Conservation (phyloP, 2,329 filamentous ascomycete genomes). For the Ceratocystis harringtonii region DNA sequence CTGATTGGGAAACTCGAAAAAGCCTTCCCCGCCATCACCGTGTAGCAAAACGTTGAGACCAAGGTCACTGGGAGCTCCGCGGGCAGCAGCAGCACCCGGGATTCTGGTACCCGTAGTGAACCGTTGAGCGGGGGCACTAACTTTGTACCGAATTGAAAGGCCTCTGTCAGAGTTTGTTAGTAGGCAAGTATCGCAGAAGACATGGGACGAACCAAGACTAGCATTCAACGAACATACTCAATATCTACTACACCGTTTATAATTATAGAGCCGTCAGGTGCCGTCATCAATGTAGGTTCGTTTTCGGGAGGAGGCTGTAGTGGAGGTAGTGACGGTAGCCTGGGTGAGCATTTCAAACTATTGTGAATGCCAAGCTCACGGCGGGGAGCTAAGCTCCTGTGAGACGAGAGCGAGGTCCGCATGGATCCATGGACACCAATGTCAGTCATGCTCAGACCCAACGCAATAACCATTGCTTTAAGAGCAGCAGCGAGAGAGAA, state of each 20-base stretch:
- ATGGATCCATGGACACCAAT: neutral
- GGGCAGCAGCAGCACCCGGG: conserved; percentile 27
- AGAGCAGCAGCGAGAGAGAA: conserved; percentile 12
- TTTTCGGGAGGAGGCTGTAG: neutral
- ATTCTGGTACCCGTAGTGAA: conserved; percentile 37
- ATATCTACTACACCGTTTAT: conserved; percentile 39
- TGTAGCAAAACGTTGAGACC: conserved; percentile 44
- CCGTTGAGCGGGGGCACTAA: conserved; percentile 38
- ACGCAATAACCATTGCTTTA: conserved; percentile 14
- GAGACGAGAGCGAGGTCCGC: neutral
- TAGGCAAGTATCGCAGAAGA: conserved; percentile 15
- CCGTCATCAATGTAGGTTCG: conserved; percentile 26
- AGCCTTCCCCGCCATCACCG: conserved; percentile 44
- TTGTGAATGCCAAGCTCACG: neutral
- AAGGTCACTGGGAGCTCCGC: conserved; percentile 25
- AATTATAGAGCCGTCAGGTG: conserved; percentile 40
- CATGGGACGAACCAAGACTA: neutral
- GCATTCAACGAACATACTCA: conserved; percentile 28
- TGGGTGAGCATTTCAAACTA: neutral
- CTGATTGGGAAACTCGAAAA: conserved; percentile 44
- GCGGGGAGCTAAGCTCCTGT: neutral
- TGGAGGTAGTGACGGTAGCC: too few species aligned
- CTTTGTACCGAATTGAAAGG: conserved; percentile 40
- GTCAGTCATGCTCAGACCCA: conserved; percentile 8
- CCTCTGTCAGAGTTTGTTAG: conserved; percentile 25